A percentile compares a stretch with the other conserved stretches of the same genome.
Evolutionary conservation across 305 asterid species (phyloP).

Genomic region (Fraxinus nigra): DNA sequence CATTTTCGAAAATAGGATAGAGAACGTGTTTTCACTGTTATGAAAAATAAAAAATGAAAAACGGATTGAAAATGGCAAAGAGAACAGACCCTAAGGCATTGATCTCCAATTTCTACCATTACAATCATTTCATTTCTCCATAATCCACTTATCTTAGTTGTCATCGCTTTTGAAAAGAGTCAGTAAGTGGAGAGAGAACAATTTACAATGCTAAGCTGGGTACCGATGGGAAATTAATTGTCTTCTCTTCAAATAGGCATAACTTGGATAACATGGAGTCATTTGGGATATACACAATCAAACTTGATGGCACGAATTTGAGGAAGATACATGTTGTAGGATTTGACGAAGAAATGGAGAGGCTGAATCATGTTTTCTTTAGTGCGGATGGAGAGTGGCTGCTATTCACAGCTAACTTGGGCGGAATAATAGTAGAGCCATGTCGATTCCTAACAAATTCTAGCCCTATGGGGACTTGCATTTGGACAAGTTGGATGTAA

Average conservation of each 20-base stretch:
- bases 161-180: slow-evolving; percentile 69
- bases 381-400: slow-evolving; percentile 74
- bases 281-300: slow-evolving; percentile 56
- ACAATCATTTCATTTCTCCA: slow-evolving; percentile 71
- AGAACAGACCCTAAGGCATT: too few relatives aligned
- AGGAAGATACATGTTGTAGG: slow-evolving; percentile 49
- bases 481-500: slow-evolving; percentile 34
- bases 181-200: slow-evolving; percentile 30
- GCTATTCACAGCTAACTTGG: slow-evolving; percentile 64
- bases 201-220: slow-evolving; percentile 91
- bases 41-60: too few relatives aligned
- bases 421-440: slow-evolving; percentile 80
- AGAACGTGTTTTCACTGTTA: too few relatives aligned
- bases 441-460: slow-evolving; percentile 70
- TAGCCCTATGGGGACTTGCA: slow-evolving; percentile 48
- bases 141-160: slow-evolving; percentile 46
- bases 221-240: slow-evolving; percentile 79
- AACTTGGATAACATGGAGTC: slow-evolving; percentile 33
- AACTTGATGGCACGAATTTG: slow-evolving; percentile 52
- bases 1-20: too few relatives aligned
- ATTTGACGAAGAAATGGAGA: slow-evolving; percentile 49
- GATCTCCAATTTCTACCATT: slow-evolving; percentile 61
- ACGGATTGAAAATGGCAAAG: too few relatives aligned
- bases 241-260: slow-evolving; percentile 81
- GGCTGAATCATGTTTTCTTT: slow-evolving; percentile 81